Conservation (phyloP, 2,329 filamentous ascomycete genomes). For the Apiospora aurea region DNA sequence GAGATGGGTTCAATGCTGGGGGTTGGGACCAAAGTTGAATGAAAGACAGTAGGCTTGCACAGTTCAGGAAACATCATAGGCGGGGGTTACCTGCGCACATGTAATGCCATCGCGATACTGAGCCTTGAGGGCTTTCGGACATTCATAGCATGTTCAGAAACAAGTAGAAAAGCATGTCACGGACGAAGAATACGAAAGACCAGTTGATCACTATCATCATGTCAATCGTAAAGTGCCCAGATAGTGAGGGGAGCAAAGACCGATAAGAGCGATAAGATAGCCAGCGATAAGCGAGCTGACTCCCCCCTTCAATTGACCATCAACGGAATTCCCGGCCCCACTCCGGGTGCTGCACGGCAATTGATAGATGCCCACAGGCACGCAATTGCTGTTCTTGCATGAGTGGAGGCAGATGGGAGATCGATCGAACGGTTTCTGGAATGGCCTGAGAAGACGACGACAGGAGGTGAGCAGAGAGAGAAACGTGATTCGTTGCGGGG, state of each 20-base stretch:
- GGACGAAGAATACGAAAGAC: too few species aligned
- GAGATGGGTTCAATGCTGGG: background rate
- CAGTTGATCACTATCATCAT: too few species aligned
- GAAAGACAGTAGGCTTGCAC: background rate
- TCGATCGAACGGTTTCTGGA: conserved; percentile 13
- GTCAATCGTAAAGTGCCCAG: background rate
- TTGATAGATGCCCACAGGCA: background rate
- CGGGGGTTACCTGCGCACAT: too few species aligned
- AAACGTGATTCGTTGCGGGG: background rate
- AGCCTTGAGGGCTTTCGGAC: too few species aligned
- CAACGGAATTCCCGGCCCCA: background rate
- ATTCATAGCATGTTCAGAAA: too few species aligned
- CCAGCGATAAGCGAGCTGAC: background rate
- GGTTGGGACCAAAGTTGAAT: background rate
- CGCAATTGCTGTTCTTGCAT: background rate
- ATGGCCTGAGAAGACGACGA: conserved; percentile 2
- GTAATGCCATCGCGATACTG: background rate
- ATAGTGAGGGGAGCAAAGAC: background rate
- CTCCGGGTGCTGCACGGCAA: background rate
- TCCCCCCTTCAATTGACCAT: background rate
- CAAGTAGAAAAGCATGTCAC: too few species aligned
- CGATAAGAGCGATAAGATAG: background rate
- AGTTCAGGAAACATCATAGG: background rate
- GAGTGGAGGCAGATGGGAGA: background rate
- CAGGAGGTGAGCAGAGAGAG: background rate